Evolutionary conservation across 208 protist species (phyloP).

Genomic region (Trypanosoma vivax): DNA sequence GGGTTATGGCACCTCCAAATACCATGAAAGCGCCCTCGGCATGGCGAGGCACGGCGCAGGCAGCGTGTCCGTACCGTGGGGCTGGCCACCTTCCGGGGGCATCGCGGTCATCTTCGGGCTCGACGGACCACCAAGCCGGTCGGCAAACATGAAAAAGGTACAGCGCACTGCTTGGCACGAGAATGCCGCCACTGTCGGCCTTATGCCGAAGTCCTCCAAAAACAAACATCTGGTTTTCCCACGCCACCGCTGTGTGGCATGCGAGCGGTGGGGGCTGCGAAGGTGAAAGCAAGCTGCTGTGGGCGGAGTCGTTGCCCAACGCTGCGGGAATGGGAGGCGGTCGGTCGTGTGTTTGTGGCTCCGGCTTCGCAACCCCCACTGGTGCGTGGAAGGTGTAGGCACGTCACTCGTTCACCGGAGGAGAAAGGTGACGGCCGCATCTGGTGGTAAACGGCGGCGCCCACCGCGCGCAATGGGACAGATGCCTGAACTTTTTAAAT

Average conservation of each 20-base stretch:
- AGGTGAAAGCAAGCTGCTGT: not conserved
- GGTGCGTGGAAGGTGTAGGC: conserved; percentile 8
- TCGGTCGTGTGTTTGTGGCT: not conserved
- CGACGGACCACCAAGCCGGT: conserved; percentile 24
- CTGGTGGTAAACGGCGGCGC: no score
- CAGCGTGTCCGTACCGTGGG: conserved; percentile 48
- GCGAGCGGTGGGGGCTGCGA: conserved; percentile 27
- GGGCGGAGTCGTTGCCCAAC: not conserved
- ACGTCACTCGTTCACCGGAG: no score
- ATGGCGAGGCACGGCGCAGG: conserved; percentile 25
- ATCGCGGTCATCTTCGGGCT: not conserved
- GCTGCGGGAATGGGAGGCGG: no score
- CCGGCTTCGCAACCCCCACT: conserved; percentile 11
- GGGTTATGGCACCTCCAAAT: conserved; percentile 21
- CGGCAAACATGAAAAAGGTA: conserved; percentile 32
- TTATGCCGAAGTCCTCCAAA: conserved; percentile 37
- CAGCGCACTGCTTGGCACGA: conserved; percentile 26
- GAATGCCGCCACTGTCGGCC: not conserved
- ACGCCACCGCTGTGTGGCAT: conserved; percentile 40
- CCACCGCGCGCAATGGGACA: no score
- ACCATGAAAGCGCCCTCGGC: conserved; percentile 11
- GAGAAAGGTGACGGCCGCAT: no score
- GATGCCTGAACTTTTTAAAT: no score
- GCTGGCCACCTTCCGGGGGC: conserved; percentile 27
- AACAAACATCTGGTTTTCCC: conserved; percentile 27